Evolutionary conservation across 2,329 filamentous ascomycete species (phyloP), one percentile per base, ranked within the genome.

Genomic region (Clonostachys rosea): DNA sequence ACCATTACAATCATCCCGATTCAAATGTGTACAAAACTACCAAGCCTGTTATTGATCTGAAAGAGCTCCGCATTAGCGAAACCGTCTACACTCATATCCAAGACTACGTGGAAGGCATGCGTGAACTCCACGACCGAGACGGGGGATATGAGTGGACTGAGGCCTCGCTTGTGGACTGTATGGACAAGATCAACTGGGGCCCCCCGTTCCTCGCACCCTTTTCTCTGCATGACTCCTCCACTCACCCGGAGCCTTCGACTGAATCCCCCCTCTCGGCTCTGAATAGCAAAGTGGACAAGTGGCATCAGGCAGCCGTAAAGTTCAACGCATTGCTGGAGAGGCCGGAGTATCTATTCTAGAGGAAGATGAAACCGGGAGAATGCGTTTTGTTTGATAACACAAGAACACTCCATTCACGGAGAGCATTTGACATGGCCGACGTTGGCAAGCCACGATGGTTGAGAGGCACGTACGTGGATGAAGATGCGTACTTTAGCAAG

Each of bases 341-440:
- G 16, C 34, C 39, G 5, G 46, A 44, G 40, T 47, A 47, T 39
- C 16, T 43, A 17, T 47, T 37, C 24, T 35, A 47, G 35, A 16
- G 46, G 13, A 47, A 43, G 46, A 47, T 47, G 46, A 40, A 44
- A 4, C 41, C 40, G 11, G 41, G 46, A 3, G 46, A 47, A 12
- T 44, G 46, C 34, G 46, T 47, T 18, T 42, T 47, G 5, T 47
- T 47, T 24, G 46, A 47, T n/a, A 47, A 47, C 41, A 47, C 41
- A 18, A 37, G 46, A n/a, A 44, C 41, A n/a, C 16, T 47, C 34
- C 46, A 44, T 24, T 47, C 46, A 6, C 17, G 42, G 20, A 39
- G 42, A 13, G 35, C 34, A 4, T 47, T 44, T 17, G 35, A 47
- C 9, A 17, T 20, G 35, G 46, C 41, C 5, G 41, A 47, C 20